Conservation (phyloP, 805 yeast species). For the Ogataea trehaloabstinens region DNA sequence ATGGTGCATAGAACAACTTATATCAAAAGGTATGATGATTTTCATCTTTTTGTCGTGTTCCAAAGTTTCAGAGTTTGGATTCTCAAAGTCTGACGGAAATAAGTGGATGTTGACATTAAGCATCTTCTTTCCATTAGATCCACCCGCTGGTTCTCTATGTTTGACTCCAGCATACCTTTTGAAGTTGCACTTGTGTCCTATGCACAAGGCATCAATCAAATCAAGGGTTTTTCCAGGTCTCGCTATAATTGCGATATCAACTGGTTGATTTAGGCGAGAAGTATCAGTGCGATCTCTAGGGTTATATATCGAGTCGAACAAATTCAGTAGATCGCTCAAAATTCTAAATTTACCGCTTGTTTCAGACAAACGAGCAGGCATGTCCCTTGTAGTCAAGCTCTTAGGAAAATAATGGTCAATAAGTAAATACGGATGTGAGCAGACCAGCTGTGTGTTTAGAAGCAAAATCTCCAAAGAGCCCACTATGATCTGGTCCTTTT, state of each 20-base stretch:
- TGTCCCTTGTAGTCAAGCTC: constrained; percentile 66
- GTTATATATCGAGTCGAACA: constrained; percentile 40
- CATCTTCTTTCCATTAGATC: constrained; percentile 22
- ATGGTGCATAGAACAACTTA: constrained; percentile 27
- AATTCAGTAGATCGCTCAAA: constrained; percentile 58
- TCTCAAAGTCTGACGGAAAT: constrained; percentile 36
- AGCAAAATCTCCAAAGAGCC: constrained; percentile 76
- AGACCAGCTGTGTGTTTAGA: constrained; percentile 71
- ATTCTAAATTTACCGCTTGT: constrained; percentile 84
- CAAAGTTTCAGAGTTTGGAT: constrained; percentile 19
- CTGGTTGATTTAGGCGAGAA: constrained; percentile 13
- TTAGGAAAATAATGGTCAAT: constrained; percentile 87
- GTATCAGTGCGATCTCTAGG: constrained; percentile 19
- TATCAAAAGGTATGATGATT: constrained; percentile 33
- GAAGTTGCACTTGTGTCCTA: constrained; percentile 58
- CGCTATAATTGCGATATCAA: constrained; percentile 68
- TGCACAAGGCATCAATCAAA: constrained; percentile 64
- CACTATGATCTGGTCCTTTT: constrained; percentile 53
- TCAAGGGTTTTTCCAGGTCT: constrained; percentile 70
- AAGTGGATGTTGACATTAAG: constrained; percentile 37
- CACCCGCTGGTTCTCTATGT: constrained; percentile 44
- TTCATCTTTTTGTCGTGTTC: constrained; percentile 17
- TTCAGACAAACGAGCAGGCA: constrained; percentile 66
- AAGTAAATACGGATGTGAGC: constrained; percentile 85
- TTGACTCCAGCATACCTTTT: constrained; percentile 62